Conservation (phyloP, 305 asterid species). For the Ilex paraguariensis region DNA sequence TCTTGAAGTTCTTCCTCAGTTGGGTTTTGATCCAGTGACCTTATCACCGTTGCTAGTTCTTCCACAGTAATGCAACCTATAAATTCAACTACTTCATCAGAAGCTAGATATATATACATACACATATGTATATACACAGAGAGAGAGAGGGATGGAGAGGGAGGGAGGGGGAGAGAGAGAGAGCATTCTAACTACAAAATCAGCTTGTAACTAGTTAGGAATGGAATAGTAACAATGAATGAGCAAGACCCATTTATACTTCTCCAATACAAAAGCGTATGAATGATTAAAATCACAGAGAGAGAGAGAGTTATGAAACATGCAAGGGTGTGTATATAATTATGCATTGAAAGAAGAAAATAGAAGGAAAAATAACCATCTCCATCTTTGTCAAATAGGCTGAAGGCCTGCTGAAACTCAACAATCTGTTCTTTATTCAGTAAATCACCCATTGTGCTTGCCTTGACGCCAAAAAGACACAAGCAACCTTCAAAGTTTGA, state of each 20-base stretch:
- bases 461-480: neutral
- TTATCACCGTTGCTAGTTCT: slow-evolving; percentile 65
- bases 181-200: too few species aligned
- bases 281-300: too few species aligned
- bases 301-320: too few species aligned
- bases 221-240: too few species aligned
- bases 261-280: too few species aligned
- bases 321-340: too few species aligned
- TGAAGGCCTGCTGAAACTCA: neutral
- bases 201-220: too few species aligned
- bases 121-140: neutral
- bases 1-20: slow-evolving; percentile 61
- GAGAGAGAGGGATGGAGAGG: neutral
- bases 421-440: neutral
- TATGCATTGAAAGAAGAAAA: neutral
- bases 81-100: neutral
- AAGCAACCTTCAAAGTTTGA: too few species aligned
- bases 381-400: neutral
- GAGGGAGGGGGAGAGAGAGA: neutral
- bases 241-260: too few species aligned
- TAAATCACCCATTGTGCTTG: neutral
- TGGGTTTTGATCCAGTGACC: slow-evolving; percentile 71
- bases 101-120: too few species aligned
- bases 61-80: slow-evolving; percentile 68
- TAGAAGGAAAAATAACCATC: neutral